Evolutionary conservation across 495 filamentous ascomycete genomes (phyloP), one percentile per base, ranked within the genome.

Genomic region (Opeltia flavorubescens): DNA sequence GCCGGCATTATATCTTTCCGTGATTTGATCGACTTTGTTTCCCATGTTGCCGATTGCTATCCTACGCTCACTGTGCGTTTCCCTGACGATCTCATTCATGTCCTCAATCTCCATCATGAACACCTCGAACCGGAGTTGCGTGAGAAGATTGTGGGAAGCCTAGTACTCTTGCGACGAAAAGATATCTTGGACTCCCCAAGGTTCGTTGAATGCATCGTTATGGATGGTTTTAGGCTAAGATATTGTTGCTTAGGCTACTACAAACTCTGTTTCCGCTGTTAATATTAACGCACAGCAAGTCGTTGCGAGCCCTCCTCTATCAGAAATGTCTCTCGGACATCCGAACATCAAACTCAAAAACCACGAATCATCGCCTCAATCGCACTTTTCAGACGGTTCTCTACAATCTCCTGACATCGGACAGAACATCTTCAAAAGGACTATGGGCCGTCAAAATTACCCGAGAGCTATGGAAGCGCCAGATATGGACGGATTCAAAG

Each of bases 361-460:
- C 80, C 1, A 85, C 74, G 13, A 94, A 96, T 54, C 93, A 99
- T 66, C 80, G 76, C 50, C 75, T 99, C 30, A 99, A 99, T 62
- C 75, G 83, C 29, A 88, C 84, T 5, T 84, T 95, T 53, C 91
- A 96, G 62, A 89, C 83, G 1, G 86, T 89, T 17, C 73, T 96
- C 36, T 91, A 86, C 66, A 91, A 94, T 61, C 71, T 99, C 27
- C 74, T 96, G 21, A 85, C 81, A 15, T 81, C 81, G 3, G 89
- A 99, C 60, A 74, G 83, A 34, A 74, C 81, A 21, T 88, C 86
- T 2, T 73, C 81, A 15, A 89, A 93, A 59, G 86, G 84, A 13
- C 67, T 95, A 44, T 99, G 93, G 91, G 89, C 93, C 4, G 85
- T 94, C 35, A 94, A 89, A 59, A 65, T 94, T 35, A 87, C 86